These are phyloP conservation scores for Coniochaeta hoffmannii DNA, from an alignment of 2,329 filamentous ascomycete genomes.

Conservation along the genomic window DNA sequence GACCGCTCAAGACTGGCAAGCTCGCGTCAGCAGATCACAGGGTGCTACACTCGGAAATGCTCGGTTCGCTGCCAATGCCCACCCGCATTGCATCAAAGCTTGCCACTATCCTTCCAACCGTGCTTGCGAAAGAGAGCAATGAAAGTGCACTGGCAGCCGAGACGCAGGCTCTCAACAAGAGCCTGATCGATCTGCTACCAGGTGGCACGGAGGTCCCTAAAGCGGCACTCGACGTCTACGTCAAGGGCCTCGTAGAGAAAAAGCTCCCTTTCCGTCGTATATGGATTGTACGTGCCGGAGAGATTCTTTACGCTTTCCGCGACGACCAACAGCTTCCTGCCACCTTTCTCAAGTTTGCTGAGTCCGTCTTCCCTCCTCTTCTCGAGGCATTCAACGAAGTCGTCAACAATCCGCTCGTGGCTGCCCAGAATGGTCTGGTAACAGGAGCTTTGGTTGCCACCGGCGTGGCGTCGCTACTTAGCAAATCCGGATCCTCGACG, in stretches of 20 bases:
- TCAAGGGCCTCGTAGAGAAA: conserved; percentile 82
- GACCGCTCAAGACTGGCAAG: conserved; percentile 76
- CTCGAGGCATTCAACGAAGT: conserved; percentile 72
- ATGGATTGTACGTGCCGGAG: conserved; percentile 71
- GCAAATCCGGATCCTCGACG: conserved; percentile 45
- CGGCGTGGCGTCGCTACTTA: conserved; percentile 50
- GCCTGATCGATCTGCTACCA: conserved; percentile 55
- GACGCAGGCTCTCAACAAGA: conserved; percentile 61
- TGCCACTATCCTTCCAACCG: conserved; percentile 55
- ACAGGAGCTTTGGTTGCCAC: conserved; percentile 69
- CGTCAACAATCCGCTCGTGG: conserved; percentile 65
- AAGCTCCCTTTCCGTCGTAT: conserved; percentile 67
- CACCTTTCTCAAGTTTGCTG: conserved; percentile 42
- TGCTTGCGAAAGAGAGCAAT: conserved; percentile 80
- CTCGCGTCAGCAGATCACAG: conserved; percentile 80
- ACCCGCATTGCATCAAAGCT: conserved; percentile 58
- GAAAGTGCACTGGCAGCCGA: conserved; percentile 75
- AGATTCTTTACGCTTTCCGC: conserved; percentile 55
- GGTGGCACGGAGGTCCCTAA: conserved; percentile 56
- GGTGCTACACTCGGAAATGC: conserved; percentile 72
- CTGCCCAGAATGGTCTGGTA: conserved; percentile 76
- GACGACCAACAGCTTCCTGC: conserved; percentile 37
- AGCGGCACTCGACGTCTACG: conserved; percentile 59
- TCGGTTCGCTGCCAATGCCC: conserved; percentile 57
- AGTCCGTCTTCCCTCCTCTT: conserved; percentile 46